phyloP scores from a whole-genome alignment of 495 filamentous ascomycete genomes.

The Articulospora tetracladia region DNA sequence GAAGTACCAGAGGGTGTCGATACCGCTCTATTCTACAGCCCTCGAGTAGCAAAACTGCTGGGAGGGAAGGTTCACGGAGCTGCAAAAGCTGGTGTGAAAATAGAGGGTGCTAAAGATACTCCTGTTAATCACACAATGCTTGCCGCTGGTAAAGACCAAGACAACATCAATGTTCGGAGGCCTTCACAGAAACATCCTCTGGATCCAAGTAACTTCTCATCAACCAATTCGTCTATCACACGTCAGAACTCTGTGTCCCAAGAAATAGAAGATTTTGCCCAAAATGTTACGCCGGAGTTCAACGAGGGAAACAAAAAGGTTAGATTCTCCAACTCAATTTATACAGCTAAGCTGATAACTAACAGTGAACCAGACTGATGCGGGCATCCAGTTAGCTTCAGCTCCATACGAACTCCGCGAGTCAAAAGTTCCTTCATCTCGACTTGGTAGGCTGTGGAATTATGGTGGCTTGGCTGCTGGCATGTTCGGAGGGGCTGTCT shows the following conservation, averaged over 20 bases:
- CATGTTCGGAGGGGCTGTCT: slow-evolving; percentile 92
- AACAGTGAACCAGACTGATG: slow-evolving; percentile 16
- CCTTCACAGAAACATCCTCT: slow-evolving; percentile 19
- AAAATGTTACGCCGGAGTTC: neutral
- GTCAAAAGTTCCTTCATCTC: slow-evolving; percentile 85
- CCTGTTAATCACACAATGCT: slow-evolving; percentile 29
- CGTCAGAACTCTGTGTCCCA: neutral
- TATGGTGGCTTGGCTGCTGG: slow-evolving; percentile 90
- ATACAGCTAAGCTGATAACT: slow-evolving; percentile 16
- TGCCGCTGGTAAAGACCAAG: slow-evolving; percentile 33
- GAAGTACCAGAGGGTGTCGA: slow-evolving; percentile 53
- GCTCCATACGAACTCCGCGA: slow-evolving; percentile 70
- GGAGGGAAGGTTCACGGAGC: slow-evolving; percentile 25
- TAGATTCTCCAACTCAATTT: neutral
- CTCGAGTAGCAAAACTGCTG: slow-evolving; percentile 53
- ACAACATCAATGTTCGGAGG: slow-evolving; percentile 36
- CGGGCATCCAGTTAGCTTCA: neutral
- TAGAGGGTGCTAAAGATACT: slow-evolving; percentile 20
- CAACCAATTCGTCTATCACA: neutral
- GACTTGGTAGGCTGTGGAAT: slow-evolving; percentile 86
- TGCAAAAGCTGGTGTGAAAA: slow-evolving; percentile 7
- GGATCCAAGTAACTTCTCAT: neutral
- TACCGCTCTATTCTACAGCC: slow-evolving; percentile 58
- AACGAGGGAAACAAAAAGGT: neutral
- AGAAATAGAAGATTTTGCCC: slow-evolving; percentile 1